A percentile compares a stretch with the other conserved stretches of the same genome.
These are phyloP conservation scores for Dimocarpus longan DNA, from an alignment of 345 rosid species.

Conservation along the genomic window DNA sequence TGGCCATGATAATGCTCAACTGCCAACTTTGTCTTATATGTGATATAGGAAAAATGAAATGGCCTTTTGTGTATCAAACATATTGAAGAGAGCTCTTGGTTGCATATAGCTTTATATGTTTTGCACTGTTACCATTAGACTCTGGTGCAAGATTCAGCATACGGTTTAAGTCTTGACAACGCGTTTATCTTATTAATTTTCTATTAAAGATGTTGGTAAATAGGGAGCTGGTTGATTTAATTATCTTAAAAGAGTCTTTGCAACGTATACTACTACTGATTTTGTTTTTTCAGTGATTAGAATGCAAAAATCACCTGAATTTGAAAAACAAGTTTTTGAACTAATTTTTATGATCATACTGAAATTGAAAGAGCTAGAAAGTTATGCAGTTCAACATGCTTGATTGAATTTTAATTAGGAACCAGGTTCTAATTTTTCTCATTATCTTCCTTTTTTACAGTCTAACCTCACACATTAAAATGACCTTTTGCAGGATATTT, in stretches of 20 bases:
- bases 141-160: not conserved
- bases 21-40: not conserved
- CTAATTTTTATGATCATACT: not conserved
- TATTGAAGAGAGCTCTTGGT: slow-evolving; percentile 4
- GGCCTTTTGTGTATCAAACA: not conserved
- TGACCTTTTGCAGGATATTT: slow-evolving; percentile 60
- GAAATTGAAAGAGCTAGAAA: not conserved
- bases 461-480: slow-evolving; percentile 15
- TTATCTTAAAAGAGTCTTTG: not conserved
- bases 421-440: not conserved
- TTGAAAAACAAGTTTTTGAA: not conserved
- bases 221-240: not conserved
- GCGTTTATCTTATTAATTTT: too few relatives aligned
- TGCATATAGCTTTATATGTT: not conserved
- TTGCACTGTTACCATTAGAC: not conserved
- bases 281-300: not conserved
- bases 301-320: not conserved
- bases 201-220: too few relatives aligned
- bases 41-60: not conserved
- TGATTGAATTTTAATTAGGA: not conserved
- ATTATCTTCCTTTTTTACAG: not conserved
- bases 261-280: not conserved
- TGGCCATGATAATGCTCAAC: not conserved
- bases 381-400: not conserved
- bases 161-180: too few relatives aligned